Evolutionary conservation across 495 filamentous ascomycete genomes (phyloP), one percentile per base, ranked within the genome.

Genomic region (Aspergillus incahuasiensis): DNA sequence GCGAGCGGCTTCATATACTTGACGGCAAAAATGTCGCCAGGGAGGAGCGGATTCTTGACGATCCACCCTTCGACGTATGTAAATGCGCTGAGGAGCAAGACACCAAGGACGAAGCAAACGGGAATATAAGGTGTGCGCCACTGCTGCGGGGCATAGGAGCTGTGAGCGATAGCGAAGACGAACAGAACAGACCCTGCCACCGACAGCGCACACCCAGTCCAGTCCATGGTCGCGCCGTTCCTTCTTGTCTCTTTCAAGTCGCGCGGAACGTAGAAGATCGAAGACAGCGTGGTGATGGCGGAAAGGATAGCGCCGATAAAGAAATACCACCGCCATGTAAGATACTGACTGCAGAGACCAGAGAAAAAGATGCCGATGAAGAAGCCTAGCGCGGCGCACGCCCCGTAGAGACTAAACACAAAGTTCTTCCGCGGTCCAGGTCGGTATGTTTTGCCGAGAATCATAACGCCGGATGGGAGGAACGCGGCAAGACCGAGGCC

Each of bases 371-470:
- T 89, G 1, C 91, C 91, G 8, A 82, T 63, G 59, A 89, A 95
- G 72, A 95, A 95, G 0, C 91, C 91, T 0, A 92, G 57, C 0
- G 86, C 84, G 0, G 90, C 89, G 57, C 83, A 84, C 0, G 86
- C 87, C 1, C 90, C 88, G 66, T 92, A 95, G 0, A 94, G 68
- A 41, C 84, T 83, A 65, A 95, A 95, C 0, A 94, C 82, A 13
- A 94, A 58, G 62, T 95, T 96, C 72, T 95, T 95, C 11, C 91
- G 75, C 6, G 89, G 89, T 0, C 90, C 91, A 0, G 91, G 91
- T 6, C 91, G 79, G 63, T 96, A 96, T 2, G 82, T 82, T 62
- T 84, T 87, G 2, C 89, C 89, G 12, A 96, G 69, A 13, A 96
- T 79, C 78, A 90, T 89, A 12, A 96, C 78, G 12, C 87, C 81